Conservation (phyloP, 2,329 filamentous ascomycete species). For the Cryphonectria naterciae region DNA sequence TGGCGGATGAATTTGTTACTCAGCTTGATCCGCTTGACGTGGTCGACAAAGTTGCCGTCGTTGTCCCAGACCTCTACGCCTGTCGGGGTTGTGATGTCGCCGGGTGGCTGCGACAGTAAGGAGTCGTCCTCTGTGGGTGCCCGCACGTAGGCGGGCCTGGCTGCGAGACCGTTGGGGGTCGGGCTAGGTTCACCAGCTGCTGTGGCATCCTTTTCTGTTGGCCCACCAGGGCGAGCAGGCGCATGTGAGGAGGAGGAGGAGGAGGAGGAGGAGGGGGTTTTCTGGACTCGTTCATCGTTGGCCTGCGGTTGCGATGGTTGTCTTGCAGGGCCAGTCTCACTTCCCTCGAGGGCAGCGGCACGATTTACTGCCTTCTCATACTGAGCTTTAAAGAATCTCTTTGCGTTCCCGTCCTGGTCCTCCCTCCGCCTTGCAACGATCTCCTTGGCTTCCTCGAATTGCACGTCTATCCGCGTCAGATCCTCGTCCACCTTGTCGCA, state of each 20-base stretch:
- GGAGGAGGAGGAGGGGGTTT: background rate
- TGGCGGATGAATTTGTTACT: slow-evolving; percentile 47
- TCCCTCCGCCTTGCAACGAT: slow-evolving; percentile 26
- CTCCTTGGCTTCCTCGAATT: slow-evolving; percentile 25
- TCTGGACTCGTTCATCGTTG: background rate
- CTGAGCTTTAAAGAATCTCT: slow-evolving; percentile 24
- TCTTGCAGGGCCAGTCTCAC: background rate
- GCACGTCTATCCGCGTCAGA: slow-evolving; percentile 21
- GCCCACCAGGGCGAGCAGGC: background rate
- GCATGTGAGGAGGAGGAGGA: background rate
- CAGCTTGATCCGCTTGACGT: slow-evolving; percentile 41
- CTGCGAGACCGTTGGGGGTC: background rate
- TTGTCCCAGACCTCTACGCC: slow-evolving; percentile 43
- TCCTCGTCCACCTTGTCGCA: slow-evolving; percentile 30
- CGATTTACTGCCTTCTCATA: slow-evolving; percentile 18
- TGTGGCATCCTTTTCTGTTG: slow-evolving; percentile 3
- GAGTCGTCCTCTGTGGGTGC: slow-evolving; percentile 22
- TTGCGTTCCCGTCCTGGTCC: slow-evolving; percentile 25
- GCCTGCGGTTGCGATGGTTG: background rate
- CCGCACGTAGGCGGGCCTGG: background rate
- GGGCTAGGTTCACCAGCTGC: background rate
- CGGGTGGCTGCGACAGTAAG: slow-evolving; percentile 20
- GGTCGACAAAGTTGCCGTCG: slow-evolving; percentile 44
- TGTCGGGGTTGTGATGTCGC: slow-evolving; percentile 28
- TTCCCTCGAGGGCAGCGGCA: background rate